These are phyloP conservation scores for Tausonia pullulans DNA, from an alignment of 1,284 basidiomycete species.

Conservation along the genomic window DNA sequence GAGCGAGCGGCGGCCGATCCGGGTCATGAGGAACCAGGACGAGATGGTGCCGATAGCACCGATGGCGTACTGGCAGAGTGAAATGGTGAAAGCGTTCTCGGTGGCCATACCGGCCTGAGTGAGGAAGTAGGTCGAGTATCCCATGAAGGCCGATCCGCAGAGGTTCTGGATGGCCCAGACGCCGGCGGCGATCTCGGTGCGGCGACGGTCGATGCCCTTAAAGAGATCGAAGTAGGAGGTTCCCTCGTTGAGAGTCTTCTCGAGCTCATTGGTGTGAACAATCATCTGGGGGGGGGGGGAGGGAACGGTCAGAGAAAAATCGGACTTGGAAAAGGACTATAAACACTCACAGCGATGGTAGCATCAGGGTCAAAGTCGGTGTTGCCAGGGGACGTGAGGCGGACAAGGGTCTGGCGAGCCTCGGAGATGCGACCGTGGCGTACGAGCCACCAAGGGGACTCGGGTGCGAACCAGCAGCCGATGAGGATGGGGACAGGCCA, in stretches of 20 bases:
- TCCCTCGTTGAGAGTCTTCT: slow-evolving; percentile 26
- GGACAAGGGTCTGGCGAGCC: slow-evolving; percentile 33
- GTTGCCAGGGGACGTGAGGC: slow-evolving; percentile 31
- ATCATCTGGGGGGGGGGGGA: slow-evolving; percentile 18
- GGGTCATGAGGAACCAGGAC: slow-evolving; percentile 34
- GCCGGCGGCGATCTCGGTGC: slow-evolving; percentile 33
- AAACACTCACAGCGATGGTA: slow-evolving; percentile 31
- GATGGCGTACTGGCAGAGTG: slow-evolving; percentile 33
- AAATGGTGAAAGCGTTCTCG: slow-evolving; percentile 33
- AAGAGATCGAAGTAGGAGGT: slow-evolving; percentile 39
- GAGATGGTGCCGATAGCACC: slow-evolving; percentile 32
- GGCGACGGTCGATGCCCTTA: slow-evolving; percentile 33
- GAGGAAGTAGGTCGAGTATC: slow-evolving; percentile 35
- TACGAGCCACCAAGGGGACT: slow-evolving; percentile 39
- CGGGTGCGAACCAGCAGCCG: slow-evolving; percentile 18
- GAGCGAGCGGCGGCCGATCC: slow-evolving; percentile 33
- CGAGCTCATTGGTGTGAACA: slow-evolving; percentile 36
- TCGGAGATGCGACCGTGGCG: slow-evolving; percentile 38
- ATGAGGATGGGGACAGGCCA: slow-evolving; percentile 22
- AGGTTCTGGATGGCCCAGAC: slow-evolving; percentile 33
- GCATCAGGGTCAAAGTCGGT: slow-evolving; percentile 34
- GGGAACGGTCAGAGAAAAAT: background rate
- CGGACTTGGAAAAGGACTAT: background rate
- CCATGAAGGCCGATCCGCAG: slow-evolving; percentile 25
- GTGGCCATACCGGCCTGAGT: slow-evolving; percentile 35